Percentiles rank a stretch among this genome's conserved stretches.
Conservation (phyloP, 495 filamentous ascomycete genomes). For the Terfezia boudieri region DNA sequence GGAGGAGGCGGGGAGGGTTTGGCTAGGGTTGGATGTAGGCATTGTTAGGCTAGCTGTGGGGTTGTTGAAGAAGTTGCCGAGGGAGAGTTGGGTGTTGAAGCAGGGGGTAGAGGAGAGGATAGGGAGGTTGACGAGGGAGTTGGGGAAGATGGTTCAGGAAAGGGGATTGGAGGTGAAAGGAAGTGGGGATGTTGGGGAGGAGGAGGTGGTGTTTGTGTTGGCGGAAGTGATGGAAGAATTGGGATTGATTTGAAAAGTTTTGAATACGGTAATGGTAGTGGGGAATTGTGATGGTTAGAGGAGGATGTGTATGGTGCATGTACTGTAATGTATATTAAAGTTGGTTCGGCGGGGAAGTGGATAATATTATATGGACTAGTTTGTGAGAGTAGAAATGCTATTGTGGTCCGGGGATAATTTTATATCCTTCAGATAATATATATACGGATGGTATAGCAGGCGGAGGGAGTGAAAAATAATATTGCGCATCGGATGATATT, state of each 20-base stretch:
- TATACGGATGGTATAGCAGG: no score
- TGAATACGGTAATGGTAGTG: background rate
- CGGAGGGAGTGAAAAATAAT: no score
- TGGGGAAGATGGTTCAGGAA: background rate
- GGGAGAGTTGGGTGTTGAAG: slow-evolving; percentile 23
- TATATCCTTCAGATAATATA: no score
- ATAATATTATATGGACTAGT: no score
- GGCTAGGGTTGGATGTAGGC: slow-evolving; percentile 27
- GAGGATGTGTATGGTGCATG: no score
- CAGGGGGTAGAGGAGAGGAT: slow-evolving; percentile 16
- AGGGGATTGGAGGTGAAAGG: slow-evolving; percentile 8
- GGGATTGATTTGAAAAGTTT: slow-evolving; percentile 4
- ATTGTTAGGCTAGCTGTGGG: slow-evolving; percentile 29
- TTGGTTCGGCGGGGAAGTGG: no score
- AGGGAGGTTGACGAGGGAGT: background rate
- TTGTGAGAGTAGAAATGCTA: no score
- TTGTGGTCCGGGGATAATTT: no score
- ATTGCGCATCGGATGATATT: no score
- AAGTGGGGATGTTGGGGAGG: slow-evolving; percentile 10
- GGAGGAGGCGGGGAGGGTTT: slow-evolving; percentile 17
- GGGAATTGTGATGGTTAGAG: background rate
- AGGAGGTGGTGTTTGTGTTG: slow-evolving; percentile 8
- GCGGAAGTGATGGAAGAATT: slow-evolving; percentile 13
- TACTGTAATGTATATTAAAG: no score
- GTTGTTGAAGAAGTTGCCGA: slow-evolving; percentile 25